These are phyloP conservation scores for Pichiaceae sp. DNA, from an alignment of 1,139 yeast genomes.

Conservation along the genomic window DNA sequence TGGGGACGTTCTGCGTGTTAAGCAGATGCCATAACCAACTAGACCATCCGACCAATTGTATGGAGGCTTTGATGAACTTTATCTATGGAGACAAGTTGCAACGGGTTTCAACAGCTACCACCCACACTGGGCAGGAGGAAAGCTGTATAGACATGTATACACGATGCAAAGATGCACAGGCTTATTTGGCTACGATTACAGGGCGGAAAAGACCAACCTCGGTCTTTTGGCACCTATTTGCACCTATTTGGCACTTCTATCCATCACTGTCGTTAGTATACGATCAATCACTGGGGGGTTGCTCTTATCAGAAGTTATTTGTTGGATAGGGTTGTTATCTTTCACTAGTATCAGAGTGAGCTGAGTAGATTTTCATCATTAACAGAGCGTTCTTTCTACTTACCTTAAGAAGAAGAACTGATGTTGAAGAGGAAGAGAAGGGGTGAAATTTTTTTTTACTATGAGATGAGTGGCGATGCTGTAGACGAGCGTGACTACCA, in stretches of 20 bases:
- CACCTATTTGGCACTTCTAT: too few species aligned
- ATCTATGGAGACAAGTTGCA: too few species aligned
- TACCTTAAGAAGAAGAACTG: not conserved
- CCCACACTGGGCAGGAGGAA: too few species aligned
- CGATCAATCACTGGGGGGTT: too few species aligned
- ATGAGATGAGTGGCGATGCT: not conserved
- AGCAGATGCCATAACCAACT: constrained; percentile 66
- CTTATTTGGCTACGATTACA: too few species aligned
- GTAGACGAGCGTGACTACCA: not conserved
- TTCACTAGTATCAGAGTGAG: constrained; percentile 27
- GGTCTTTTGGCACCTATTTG: too few species aligned
- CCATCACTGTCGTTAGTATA: too few species aligned
- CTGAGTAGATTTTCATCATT: constrained; percentile 28
- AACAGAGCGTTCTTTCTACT: constrained; percentile 10
- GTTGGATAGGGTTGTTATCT: constrained; percentile 24
- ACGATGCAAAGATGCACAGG: too few species aligned
- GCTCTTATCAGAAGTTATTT: constrained; percentile 24
- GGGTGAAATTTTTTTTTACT: constrained; percentile 2
- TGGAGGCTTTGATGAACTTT: not conserved
- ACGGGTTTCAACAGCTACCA: too few species aligned
- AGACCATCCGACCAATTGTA: constrained; percentile 38
- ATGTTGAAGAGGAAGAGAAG: not conserved
- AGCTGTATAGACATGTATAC: too few species aligned
- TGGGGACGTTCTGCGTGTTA: constrained; percentile 75
- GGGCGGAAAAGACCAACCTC: too few species aligned